Evolutionary conservation across 805 yeast genomes (phyloP), one percentile per base, ranked within the genome.

Genomic region (Nakazawaea holstii): DNA sequence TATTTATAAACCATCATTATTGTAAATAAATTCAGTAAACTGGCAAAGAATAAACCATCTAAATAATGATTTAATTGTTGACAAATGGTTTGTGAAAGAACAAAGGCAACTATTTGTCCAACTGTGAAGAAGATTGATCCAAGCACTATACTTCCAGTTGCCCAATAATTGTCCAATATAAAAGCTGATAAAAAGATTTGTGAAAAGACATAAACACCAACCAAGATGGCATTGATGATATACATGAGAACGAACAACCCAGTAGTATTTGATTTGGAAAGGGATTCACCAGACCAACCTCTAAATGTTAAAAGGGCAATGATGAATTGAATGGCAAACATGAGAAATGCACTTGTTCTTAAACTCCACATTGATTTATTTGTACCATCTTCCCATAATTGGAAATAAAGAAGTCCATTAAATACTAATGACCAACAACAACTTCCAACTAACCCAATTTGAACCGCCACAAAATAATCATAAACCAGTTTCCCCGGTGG

Each of bases 311-410:
- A 65, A 4, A 89, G 55, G 1, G 89, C 69, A 4, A 89, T 72
- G 27, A 88, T 62, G 59, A 86, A 91, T 49, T 84, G 79, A 27
- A 82, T 63, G 1, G 73, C 68, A 57, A 88, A 90, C 59, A 87
- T 80, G 1, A 68, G 54, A 1, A 72, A 43, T n/a, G 88, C 71
- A 1, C 78, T 54, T 2, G 73, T 43, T 50, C 88, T 71, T 37
- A 86, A 63, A 3, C 72, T 59, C 61, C 79, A 66, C 72, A 87
- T 74, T 1, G 96, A 81, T 49, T 60, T 69, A 14, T 63, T 59
- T 1, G 96, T 84, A 15, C 97, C 97, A 64, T 92, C 99, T 63
- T 91, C 97, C 95, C 96, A 94, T 32, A 91, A 66, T 63, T 90
- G 94, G 63, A 89, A 89, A 15, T 92, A 91, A 15, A 90, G 65